phyloP scores from a whole-genome alignment of 106 monocot species.

The Dendrobium chrysotoxum region DNA sequence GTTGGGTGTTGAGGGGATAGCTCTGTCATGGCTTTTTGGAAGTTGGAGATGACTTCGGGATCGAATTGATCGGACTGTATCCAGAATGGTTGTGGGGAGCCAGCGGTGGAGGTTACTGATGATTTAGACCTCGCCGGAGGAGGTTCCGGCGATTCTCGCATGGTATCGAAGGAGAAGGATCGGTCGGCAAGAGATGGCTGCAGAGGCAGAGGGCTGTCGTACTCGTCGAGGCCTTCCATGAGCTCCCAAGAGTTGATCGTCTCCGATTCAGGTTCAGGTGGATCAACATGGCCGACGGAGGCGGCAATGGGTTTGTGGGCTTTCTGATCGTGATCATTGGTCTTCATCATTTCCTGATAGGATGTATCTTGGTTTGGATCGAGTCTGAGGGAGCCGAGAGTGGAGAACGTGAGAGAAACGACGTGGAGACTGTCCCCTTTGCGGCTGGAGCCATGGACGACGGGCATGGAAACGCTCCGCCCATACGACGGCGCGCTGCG shows the following conservation, averaged over 20 bases:
- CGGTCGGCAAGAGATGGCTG: neutral
- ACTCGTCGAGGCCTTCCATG: conserved; percentile 59
- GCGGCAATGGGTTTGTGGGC: neutral
- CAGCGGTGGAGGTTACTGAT: neutral
- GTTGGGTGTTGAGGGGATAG: conserved; percentile 22
- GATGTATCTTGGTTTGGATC: neutral
- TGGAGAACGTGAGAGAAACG: conserved; percentile 58
- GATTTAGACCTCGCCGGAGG: neutral
- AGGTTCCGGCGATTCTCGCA: neutral
- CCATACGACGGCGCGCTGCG: conserved; percentile 11
- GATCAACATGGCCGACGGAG: conserved; percentile 21
- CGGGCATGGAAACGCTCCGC: conserved; percentile 38
- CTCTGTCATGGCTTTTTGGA: conserved; percentile 29
- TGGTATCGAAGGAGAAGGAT: conserved; percentile 22
- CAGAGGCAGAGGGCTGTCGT: neutral
- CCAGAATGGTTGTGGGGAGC: conserved; percentile 22
- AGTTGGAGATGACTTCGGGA: conserved; percentile 34
- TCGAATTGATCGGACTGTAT: conserved; percentile 32
- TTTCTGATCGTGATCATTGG: conserved; percentile 6
- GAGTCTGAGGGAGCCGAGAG: conserved; percentile 50
- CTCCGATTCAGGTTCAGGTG: conserved; percentile 58
- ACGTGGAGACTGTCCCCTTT: conserved; percentile 23
- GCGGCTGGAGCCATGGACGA: neutral
- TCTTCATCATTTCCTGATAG: conserved; percentile 33
- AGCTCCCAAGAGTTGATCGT: conserved; percentile 68